phyloP scores from a whole-genome alignment of 1,284 basidiomycete species.

The Ceratobasidium sp. region DNA sequence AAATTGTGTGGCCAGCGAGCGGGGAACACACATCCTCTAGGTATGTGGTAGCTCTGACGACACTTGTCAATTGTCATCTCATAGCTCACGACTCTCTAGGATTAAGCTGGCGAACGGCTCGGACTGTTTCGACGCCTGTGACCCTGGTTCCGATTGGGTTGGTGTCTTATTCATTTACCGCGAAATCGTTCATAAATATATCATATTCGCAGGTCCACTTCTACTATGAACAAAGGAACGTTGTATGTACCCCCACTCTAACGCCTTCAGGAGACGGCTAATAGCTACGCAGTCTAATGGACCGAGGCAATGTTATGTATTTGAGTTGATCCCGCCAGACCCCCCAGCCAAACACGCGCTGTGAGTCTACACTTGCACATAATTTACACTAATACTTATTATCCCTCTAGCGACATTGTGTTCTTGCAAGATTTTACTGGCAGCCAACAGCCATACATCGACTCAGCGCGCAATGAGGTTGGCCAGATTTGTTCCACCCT shows the following conservation, averaged over 20 bases:
- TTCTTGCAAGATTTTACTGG: constrained; percentile 51
- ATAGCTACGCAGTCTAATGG: neutral
- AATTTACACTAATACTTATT: neutral
- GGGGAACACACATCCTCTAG: neutral
- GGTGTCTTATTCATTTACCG: neutral
- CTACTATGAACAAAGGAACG: neutral
- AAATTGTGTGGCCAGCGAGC: neutral
- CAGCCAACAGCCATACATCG: constrained; percentile 51
- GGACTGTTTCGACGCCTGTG: constrained; percentile 5
- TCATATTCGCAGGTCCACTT: neutral
- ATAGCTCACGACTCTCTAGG: neutral
- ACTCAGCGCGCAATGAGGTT: constrained; percentile 51
- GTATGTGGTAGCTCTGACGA: neutral
- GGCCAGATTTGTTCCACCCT: neutral
- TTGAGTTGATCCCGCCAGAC: neutral
- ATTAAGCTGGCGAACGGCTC: neutral
- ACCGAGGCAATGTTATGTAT: constrained; percentile 2
- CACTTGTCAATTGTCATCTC: neutral
- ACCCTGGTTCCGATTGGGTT: neutral
- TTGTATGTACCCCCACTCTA: neutral
- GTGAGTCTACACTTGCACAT: neutral
- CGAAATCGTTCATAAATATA: too few relatives aligned
- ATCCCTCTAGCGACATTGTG: constrained; percentile 28
- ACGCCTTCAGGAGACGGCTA: neutral
- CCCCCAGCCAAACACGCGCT: neutral